A percentile compares a stretch with the other conserved stretches of the same genome.
phyloP scores from a whole-genome alignment of 1,139 yeast species.

The Suhomyces taliae region DNA sequence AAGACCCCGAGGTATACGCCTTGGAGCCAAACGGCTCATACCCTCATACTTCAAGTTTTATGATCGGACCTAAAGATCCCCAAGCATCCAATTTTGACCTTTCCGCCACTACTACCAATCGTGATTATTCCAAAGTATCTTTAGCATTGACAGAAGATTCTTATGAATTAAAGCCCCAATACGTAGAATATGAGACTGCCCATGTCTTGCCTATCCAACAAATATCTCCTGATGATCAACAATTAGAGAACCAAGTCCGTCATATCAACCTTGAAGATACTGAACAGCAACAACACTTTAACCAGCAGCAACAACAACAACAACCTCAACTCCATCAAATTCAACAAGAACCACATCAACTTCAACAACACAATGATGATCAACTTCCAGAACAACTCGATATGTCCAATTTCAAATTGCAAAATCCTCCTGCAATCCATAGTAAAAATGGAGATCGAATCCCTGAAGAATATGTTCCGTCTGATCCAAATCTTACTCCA shows the following conservation, averaged over 20 bases:
- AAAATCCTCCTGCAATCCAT: conserved; percentile 1
- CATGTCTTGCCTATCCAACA: conserved; percentile 5
- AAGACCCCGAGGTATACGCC: conserved; percentile 7
- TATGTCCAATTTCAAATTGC: background rate
- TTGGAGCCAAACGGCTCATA: background rate
- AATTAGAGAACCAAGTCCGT: background rate
- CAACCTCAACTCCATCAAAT: too few relatives aligned
- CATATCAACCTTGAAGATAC: background rate
- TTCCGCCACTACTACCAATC: conserved; percentile 2
- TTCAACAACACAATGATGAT: background rate
- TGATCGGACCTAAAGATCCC: conserved; percentile 2
- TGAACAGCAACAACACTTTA: too few relatives aligned
- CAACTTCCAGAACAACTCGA: background rate
- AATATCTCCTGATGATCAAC: background rate
- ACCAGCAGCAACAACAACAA: too few relatives aligned
- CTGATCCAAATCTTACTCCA: background rate
- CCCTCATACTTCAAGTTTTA: conserved; percentile 2
- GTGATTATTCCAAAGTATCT: conserved; percentile 16
- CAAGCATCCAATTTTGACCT: background rate
- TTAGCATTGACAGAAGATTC: conserved; percentile 17
- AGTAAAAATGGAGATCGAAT: background rate
- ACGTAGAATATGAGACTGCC: conserved; percentile 8
- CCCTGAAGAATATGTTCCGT: background rate
- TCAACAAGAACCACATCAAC: too few relatives aligned
- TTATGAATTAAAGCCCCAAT: conserved; percentile 17